Evolutionary conservation across 768 basidiomycete species (phyloP).

Genomic region (Lactarius tabidus): DNA sequence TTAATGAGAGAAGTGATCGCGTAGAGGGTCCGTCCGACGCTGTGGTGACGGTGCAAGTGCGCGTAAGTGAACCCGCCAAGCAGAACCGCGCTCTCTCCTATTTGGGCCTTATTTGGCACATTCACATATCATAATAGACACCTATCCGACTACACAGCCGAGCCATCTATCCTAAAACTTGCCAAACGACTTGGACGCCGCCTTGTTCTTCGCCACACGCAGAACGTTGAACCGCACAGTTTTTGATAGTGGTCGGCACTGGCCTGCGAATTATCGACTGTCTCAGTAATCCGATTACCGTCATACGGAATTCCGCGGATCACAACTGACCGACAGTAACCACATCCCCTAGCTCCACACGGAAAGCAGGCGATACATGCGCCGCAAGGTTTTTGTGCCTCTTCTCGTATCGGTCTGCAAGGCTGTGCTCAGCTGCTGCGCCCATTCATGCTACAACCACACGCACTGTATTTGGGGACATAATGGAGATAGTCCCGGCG

Average conservation of each 20-base stretch:
- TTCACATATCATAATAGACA: conserved; percentile 21
- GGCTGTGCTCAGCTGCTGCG: not conserved
- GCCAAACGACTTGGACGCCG: conserved; percentile 83
- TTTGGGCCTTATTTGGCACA: conserved; percentile 25
- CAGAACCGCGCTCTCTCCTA: conserved; percentile 8
- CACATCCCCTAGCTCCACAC: conserved; percentile 88
- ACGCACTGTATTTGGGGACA: conserved; percentile 96
- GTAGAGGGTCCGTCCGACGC: conserved; percentile 8
- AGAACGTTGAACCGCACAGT: conserved; percentile 99
- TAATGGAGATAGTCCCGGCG: conserved; percentile 94
- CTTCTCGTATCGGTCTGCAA: conserved; percentile 92
- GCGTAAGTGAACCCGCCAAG: not conserved
- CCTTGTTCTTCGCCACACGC: conserved; percentile 93
- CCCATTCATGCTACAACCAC: conserved; percentile 32
- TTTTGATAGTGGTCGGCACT: conserved; percentile 99
- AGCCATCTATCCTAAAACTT: conserved; percentile 65
- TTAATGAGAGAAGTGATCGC: conserved; percentile 9
- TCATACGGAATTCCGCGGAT: not conserved
- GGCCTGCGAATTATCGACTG: conserved; percentile 48
- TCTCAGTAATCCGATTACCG: conserved; percentile 10
- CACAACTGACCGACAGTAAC: conserved; percentile 85
- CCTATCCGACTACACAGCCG: conserved; percentile 25
- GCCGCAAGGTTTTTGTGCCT: conserved; percentile 98
- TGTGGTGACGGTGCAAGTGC: conserved; percentile 11
- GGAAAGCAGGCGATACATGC: conserved; percentile 98